Conservation (phyloP, 2,329 filamentous ascomycete genomes). For the Xylariaceae sp. region DNA sequence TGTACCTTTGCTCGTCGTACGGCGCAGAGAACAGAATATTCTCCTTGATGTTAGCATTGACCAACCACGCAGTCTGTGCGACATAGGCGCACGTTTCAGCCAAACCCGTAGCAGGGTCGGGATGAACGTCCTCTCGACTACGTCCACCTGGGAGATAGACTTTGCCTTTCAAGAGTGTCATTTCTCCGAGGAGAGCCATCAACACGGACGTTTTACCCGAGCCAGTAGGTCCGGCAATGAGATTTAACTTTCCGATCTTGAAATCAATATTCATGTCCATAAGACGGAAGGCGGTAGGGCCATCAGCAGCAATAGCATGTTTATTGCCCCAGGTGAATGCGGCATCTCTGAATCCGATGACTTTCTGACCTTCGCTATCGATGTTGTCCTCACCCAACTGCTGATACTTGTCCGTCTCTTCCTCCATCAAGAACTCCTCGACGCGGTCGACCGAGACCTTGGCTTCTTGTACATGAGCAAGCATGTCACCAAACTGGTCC, state of each 20-base stretch:
- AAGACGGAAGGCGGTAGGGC: constrained; percentile 73
- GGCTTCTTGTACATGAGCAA: constrained; percentile 94
- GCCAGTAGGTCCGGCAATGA: constrained; percentile 89
- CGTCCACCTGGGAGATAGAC: constrained; percentile 82
- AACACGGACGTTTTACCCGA: constrained; percentile 93
- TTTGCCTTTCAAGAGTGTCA: constrained; percentile 77
- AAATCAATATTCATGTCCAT: constrained; percentile 83
- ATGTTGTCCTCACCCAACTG: constrained; percentile 71
- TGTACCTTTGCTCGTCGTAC: constrained; percentile 78
- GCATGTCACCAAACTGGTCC: constrained; percentile 97
- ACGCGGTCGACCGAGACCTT: constrained; percentile 97
- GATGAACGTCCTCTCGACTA: constrained; percentile 78
- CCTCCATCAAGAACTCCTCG: constrained; percentile 87
- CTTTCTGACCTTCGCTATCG: constrained; percentile 63
- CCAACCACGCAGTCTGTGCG: constrained; percentile 93
- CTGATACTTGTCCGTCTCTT: constrained; percentile 92
- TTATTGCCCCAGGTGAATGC: constrained; percentile 86
- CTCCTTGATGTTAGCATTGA: constrained; percentile 92
- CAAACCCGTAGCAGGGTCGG: constrained; percentile 78
- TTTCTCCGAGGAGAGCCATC: constrained; percentile 94
- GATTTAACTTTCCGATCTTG: constrained; percentile 79
- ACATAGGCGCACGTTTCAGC: constrained; percentile 94
- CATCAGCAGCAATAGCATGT: constrained; percentile 56
- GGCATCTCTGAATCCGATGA: constrained; percentile 80
- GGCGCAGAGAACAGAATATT: constrained; percentile 90